Percentiles rank a stretch among this genome's conserved stretches.
phyloP scores from a whole-genome alignment of 2,329 filamentous ascomycete species.

The Alternaria consortialis region DNA sequence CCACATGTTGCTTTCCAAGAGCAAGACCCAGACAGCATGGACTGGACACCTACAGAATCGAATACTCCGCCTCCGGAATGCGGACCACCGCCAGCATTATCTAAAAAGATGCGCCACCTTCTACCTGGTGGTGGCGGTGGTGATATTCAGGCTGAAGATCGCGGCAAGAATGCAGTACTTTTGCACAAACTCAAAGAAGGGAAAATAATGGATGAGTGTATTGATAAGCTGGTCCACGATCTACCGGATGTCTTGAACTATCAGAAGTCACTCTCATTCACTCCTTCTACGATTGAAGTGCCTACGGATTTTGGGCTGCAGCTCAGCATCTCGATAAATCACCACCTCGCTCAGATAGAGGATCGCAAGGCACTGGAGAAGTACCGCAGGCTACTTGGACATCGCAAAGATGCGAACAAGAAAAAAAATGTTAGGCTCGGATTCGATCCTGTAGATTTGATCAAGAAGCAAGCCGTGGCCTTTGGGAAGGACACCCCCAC shows the following conservation, averaged over 20 bases:
- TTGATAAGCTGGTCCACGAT: conserved; percentile 49
- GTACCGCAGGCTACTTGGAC: conserved; percentile 49
- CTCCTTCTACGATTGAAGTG: conserved; percentile 51
- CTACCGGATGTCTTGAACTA: conserved; percentile 48
- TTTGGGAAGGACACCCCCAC: conserved; percentile 34
- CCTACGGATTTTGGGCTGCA: conserved; percentile 51
- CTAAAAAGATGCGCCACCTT: conserved; percentile 44
- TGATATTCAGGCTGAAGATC: conserved; percentile 31
- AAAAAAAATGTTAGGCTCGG: conserved; percentile 46
- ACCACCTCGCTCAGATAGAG: conserved; percentile 50
- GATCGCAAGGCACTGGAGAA: conserved; percentile 50
- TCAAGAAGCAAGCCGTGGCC: conserved; percentile 51
- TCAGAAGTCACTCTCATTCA: conserved; percentile 46
- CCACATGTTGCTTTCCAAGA: conserved; percentile 29
- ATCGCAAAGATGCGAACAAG: conserved; percentile 45
- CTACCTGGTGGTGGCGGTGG: conserved; percentile 39
- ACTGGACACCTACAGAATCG: conserved; percentile 48
- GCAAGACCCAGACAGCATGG: conserved; percentile 50
- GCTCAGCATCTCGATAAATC: conserved; percentile 51
- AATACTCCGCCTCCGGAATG: conserved; percentile 41
- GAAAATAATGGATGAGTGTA: conserved; percentile 49
- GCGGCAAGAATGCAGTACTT: conserved; percentile 40
- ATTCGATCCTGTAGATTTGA: conserved; percentile 51
- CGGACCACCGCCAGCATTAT: conserved; percentile 40
- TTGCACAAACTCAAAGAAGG: conserved; percentile 49